Base-by-base conservation (phyloP, 2,329 filamentous ascomycete species). In the Botrytis medusae region DNA sequence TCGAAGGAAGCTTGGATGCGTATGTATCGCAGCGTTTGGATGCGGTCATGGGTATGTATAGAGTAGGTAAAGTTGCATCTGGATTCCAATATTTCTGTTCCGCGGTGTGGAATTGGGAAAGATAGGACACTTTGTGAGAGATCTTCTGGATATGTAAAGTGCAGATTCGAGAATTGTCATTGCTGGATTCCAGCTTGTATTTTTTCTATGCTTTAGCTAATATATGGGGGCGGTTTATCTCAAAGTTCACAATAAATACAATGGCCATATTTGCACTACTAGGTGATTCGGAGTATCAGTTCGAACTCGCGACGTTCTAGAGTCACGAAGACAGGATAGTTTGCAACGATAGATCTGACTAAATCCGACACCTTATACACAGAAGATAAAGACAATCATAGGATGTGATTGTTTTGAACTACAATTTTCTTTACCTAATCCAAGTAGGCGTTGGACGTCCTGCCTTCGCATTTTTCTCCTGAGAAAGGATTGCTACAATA, bases 341-440 rank as follows among this genome's bases (percentile, higher is more conserved):
- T 32, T 7, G 18, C 18, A 12, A 0, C 2, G 3, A 32, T 20
- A 0, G 32, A 20, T 57, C 10, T 10, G 22, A 16, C 8, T 10
- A 22, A 34, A 59, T 4, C 10, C 2, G 7, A 12, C 9, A 22
- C 12, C 10, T 18, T 16, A 34, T 34, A 4, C 10, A 60, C 4
- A 60, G 10, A 3, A 37, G 7, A 25, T 0, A 60, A 3, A 37
- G 7, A 14, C 0, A 60, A 25, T 34, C 4, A 60, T 37, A 8
- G 29, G 4, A 34, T 59, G 54, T 22, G 16, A 9, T 22, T 22
- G 34, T 25, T 37, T 51, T n/a, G 25, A 14, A 12, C 6, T 5
- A 25, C 7, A 60, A 14, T 37, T 37, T 10, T 32, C 18, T 59
- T 34, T 4, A 10, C 9, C 54, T 8, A 4, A 18, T 29, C 29